Conservation (phyloP, 2,329 filamentous ascomycete genomes). For the Berkeleyomyces rouxiae region DNA sequence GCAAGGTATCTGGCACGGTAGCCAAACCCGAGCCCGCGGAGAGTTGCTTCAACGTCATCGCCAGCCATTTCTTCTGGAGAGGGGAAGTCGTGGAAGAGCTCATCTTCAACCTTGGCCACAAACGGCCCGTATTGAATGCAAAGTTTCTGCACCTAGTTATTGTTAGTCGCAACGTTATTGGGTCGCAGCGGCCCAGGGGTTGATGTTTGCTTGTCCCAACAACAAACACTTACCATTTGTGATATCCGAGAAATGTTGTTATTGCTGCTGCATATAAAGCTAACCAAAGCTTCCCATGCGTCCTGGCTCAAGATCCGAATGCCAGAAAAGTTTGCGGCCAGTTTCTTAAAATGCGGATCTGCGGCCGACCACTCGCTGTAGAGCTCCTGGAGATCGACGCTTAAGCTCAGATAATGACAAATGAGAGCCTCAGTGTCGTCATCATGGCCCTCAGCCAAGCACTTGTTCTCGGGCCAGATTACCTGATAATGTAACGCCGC, state of each 20-base stretch:
- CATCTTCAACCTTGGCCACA: slow-evolving; percentile 51
- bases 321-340: slow-evolving; percentile 73
- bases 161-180: neutral
- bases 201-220: neutral
- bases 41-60: slow-evolving; percentile 57
- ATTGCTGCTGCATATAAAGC: slow-evolving; percentile 97
- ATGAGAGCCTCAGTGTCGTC: slow-evolving; percentile 63
- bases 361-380: slow-evolving; percentile 77
- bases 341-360: slow-evolving; percentile 77
- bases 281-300: slow-evolving; percentile 83
- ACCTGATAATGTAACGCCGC: slow-evolving; percentile 65
- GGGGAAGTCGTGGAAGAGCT: slow-evolving; percentile 78
- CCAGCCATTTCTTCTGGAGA: slow-evolving; percentile 54
- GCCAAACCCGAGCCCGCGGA: slow-evolving; percentile 77
- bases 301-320: slow-evolving; percentile 88
- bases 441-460: slow-evolving; percentile 13
- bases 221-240: slow-evolving; percentile 53
- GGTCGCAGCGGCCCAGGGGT: neutral
- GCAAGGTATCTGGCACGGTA: slow-evolving; percentile 89
- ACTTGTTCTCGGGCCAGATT: slow-evolving; percentile 32
- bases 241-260: slow-evolving; percentile 94
- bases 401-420: slow-evolving; percentile 73
- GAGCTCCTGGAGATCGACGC: slow-evolving; percentile 54
- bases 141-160: slow-evolving; percentile 56
- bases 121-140: slow-evolving; percentile 71